These are phyloP conservation scores for Ustilago shanxiensis DNA, from an alignment of 1,284 basidiomycete species.

Conservation along the genomic window DNA sequence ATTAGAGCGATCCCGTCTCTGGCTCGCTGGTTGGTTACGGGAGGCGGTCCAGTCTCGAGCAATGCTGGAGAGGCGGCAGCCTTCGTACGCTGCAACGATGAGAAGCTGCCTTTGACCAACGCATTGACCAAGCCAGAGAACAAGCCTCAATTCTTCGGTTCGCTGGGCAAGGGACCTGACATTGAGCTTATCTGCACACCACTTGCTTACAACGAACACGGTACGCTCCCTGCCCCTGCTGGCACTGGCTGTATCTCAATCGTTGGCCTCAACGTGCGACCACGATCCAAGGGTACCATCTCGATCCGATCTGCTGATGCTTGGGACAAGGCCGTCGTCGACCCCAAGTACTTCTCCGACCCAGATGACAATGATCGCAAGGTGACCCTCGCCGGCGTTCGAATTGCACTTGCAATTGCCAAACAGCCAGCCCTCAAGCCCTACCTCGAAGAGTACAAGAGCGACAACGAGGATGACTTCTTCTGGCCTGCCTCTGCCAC, in stretches of 20 bases:
- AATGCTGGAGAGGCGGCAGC: conserved; percentile 66
- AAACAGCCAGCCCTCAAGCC: conserved; percentile 38
- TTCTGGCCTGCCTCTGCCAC: conserved; percentile 48
- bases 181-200: conserved; percentile 64
- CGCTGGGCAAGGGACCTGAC: conserved; percentile 64
- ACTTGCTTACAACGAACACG: conserved; percentile 51
- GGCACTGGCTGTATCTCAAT: conserved; percentile 46
- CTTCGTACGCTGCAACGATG: conserved; percentile 68
- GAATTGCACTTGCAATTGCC: conserved; percentile 42
- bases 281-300: conserved; percentile 49
- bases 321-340: conserved; percentile 51
- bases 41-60: conserved; percentile 45
- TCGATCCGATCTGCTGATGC: conserved; percentile 42
- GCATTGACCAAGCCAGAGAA: conserved; percentile 50
- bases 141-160: conserved; percentile 56
- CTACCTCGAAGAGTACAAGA: conserved; percentile 47
- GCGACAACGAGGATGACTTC: conserved; percentile 43
- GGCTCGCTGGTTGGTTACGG: conserved; percentile 52
- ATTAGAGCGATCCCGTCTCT: conserved; percentile 35
- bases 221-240: conserved; percentile 27
- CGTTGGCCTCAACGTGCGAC: conserved; percentile 55
- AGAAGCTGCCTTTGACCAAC: conserved; percentile 55
- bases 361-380: conserved; percentile 56
- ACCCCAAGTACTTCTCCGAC: conserved; percentile 54
- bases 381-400: conserved; percentile 51